Conservation (phyloP, 1,139 yeast species). For the Geotrichum siamense region DNA sequence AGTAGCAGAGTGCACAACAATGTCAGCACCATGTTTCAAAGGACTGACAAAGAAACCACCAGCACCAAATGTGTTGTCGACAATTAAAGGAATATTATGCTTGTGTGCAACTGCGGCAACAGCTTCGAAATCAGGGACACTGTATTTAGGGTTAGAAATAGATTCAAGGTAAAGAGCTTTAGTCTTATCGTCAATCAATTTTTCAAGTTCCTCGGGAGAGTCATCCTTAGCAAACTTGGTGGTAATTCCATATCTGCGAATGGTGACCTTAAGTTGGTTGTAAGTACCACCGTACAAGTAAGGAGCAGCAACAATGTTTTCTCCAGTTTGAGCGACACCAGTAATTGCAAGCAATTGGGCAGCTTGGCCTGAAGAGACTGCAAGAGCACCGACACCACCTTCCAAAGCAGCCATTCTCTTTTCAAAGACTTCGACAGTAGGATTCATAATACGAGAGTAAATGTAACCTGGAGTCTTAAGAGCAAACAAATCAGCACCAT, state of each 20-base stretch:
- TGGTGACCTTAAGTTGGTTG: slow-evolving; percentile 88
- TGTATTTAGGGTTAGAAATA: slow-evolving; percentile 90
- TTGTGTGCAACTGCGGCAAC: slow-evolving; percentile 74
- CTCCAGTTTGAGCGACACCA: slow-evolving; percentile 82
- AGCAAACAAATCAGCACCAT: slow-evolving; percentile 87
- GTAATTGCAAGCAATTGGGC: slow-evolving; percentile 84
- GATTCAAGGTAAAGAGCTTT: slow-evolving; percentile 86
- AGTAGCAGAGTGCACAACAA: slow-evolving; percentile 83
- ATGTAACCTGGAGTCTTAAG: slow-evolving; percentile 75
- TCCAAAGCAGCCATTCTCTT: slow-evolving; percentile 88
- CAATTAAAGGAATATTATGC: slow-evolving; percentile 85
- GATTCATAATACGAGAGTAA: slow-evolving; percentile 87
- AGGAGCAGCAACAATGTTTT: slow-evolving; percentile 82
- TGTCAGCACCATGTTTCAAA: slow-evolving; percentile 82
- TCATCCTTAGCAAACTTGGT: slow-evolving; percentile 79
- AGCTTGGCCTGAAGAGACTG: slow-evolving; percentile 92
- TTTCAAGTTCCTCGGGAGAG: slow-evolving; percentile 57
- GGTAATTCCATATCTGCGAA: slow-evolving; percentile 81
- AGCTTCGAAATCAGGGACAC: slow-evolving; percentile 83
- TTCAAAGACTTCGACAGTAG: slow-evolving; percentile 87
- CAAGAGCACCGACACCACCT: slow-evolving; percentile 84
- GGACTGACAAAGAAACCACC: slow-evolving; percentile 89
- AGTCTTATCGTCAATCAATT: slow-evolving; percentile 71
- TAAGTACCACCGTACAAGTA: slow-evolving; percentile 93
- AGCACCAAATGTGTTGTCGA: slow-evolving; percentile 96